Evolutionary conservation across 352 stramenopile species (phyloP).

Genomic region (Thalassiosira delicatula): DNA sequence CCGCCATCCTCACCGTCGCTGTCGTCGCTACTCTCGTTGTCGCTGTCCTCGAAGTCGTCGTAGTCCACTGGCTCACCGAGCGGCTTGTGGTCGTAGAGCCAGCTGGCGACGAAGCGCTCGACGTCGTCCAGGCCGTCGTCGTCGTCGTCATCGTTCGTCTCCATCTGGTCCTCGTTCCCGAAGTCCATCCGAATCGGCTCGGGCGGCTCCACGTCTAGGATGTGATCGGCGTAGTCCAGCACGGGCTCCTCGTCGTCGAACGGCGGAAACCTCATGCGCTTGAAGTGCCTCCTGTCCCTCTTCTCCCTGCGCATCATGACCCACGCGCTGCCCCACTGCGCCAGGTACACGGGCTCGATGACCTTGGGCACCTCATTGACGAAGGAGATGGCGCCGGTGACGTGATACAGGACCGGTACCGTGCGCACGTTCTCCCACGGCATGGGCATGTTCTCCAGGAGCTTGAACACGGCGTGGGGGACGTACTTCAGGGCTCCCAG

Average conservation of each 20-base stretch:
- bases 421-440: slow-evolving; percentile 99
- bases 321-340: slow-evolving; percentile 99
- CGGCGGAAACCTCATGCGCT: slow-evolving; percentile 99
- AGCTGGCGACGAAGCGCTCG: slow-evolving; percentile 91
- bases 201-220: slow-evolving; percentile 96
- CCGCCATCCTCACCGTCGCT: neutral
- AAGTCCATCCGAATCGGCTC: slow-evolving; percentile 96
- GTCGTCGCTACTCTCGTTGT: slow-evolving; percentile 44
- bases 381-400: slow-evolving; percentile 99
- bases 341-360: slow-evolving; percentile 98
- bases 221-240: slow-evolving; percentile 86
- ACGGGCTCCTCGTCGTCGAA: slow-evolving; percentile 99
- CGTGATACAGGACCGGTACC: slow-evolving; percentile 99
- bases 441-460: slow-evolving; percentile 99
- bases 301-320: slow-evolving; percentile 99
- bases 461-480: slow-evolving; percentile 98
- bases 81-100: slow-evolving; percentile 98
- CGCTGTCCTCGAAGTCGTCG: slow-evolving; percentile 61
- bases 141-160: slow-evolving; percentile 57
- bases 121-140: slow-evolving; percentile 84
- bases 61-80: slow-evolving; percentile 67
- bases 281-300: slow-evolving; percentile 98
- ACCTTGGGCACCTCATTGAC: slow-evolving; percentile 99
- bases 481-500: slow-evolving; percentile 99
- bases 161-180: slow-evolving; percentile 84